These are phyloP conservation scores for Blastocystis sp. DNA, from an alignment of 352 stramenopile genomes.

Conservation along the genomic window DNA sequence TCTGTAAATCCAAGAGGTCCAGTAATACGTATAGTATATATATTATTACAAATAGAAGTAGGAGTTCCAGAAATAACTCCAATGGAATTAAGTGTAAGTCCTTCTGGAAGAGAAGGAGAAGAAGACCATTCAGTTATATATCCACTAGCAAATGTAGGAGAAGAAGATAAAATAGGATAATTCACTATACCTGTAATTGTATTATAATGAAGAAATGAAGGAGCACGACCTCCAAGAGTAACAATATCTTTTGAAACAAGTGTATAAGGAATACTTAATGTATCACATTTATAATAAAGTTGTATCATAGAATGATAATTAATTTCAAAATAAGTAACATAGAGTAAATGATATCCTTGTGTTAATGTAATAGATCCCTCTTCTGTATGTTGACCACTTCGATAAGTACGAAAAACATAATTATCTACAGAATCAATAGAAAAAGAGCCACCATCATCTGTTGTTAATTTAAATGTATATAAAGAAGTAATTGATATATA, in stretches of 20 bases:
- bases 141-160: background rate
- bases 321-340: constrained; percentile 29
- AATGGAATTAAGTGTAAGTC: constrained; percentile 14
- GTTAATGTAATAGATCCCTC: too few species aligned
- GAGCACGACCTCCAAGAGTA: constrained; percentile 18
- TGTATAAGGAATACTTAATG: background rate
- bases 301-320: background rate
- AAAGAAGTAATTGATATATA: background rate
- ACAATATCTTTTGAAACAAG: background rate
- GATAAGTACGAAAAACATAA: too few species aligned
- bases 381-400: too few species aligned
- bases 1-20: too few species aligned
- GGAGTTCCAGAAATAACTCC: constrained; percentile 30
- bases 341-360: constrained; percentile 11
- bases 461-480: constrained; percentile 23
- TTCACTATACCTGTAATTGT: constrained; percentile 20
- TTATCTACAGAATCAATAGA: constrained; percentile 21
- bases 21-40: too few species aligned
- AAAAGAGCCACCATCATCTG: constrained; percentile 27
- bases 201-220: constrained; percentile 22
- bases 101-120: background rate
- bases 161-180: background rate
- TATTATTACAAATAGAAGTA: too few species aligned
- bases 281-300: background rate
- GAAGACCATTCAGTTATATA: background rate